Conservation (phyloP, 257 asterid species). For the Ilex aquifolium region DNA sequence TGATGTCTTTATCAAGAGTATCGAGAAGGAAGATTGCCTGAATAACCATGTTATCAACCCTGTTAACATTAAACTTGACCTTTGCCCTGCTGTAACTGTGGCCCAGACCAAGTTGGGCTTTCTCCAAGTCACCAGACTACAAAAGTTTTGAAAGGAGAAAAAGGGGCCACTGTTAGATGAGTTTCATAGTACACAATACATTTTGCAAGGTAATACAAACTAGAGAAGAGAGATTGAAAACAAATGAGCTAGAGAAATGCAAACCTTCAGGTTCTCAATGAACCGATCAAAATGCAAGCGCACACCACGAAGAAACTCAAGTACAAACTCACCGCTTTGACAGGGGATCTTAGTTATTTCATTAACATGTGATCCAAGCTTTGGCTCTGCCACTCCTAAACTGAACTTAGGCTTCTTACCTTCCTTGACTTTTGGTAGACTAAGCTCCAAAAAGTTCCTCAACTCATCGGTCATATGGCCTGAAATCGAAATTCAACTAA, state of each 20-base stretch:
- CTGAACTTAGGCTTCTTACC: conserved; percentile 81
- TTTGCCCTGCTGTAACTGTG: conserved; percentile 98
- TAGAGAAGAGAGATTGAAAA: background rate
- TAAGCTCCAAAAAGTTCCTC: conserved; percentile 69
- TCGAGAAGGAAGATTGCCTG: conserved; percentile 93
- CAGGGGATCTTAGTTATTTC: conserved; percentile 88
- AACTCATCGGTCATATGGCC: conserved; percentile 93
- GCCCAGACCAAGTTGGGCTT: conserved; percentile 92
- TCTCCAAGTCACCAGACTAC: conserved; percentile 87
- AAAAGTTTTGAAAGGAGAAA: conserved; percentile 2
- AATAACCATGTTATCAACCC: conserved; percentile 96
- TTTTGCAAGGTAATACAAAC: too few species aligned
- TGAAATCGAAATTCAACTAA: conserved; percentile 12
- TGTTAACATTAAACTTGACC: conserved; percentile 94
- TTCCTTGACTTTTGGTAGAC: conserved; percentile 75
- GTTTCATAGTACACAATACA: too few species aligned
- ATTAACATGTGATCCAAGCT: conserved; percentile 73
- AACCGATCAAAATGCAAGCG: conserved; percentile 67
- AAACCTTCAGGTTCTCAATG: conserved; percentile 74
- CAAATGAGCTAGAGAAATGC: background rate
- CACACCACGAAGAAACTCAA: conserved; percentile 82
- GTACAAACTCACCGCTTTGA: conserved; percentile 78
- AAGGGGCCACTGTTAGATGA: conserved; percentile 1
- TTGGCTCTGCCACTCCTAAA: conserved; percentile 82
- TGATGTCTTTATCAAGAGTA: conserved; percentile 91